phyloP scores from a whole-genome alignment of 768 basidiomycete species.

The Psilocybe azurescens region DNA sequence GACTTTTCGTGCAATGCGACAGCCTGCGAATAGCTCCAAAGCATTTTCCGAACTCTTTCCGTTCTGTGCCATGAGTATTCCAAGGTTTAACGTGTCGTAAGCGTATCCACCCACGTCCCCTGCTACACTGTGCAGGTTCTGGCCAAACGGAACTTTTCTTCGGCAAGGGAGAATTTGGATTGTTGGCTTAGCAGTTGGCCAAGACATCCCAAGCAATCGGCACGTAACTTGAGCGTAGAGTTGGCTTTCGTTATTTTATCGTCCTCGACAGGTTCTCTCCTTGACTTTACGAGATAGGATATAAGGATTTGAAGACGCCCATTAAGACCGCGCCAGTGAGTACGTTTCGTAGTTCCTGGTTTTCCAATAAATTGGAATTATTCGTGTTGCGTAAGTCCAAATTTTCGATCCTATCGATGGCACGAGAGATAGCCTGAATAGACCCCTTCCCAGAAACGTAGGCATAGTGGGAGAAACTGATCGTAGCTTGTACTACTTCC shows the following conservation, averaged over 20 bases:
- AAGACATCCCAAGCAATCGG: too few relatives aligned
- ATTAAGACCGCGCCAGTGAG: too few relatives aligned
- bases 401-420: conserved; percentile 23
- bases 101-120: conserved; percentile 31
- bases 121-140: conserved; percentile 26
- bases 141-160: too few relatives aligned
- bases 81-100: conserved; percentile 25
- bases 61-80: background rate
- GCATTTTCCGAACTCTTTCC: background rate
- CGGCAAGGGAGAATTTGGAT: too few relatives aligned
- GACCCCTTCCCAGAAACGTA: conserved; percentile 29
- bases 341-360: too few relatives aligned
- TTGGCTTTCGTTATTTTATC: too few relatives aligned
- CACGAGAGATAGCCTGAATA: conserved; percentile 19
- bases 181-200: too few relatives aligned
- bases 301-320: too few relatives aligned
- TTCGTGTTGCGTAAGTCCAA: background rate
- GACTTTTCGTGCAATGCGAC: background rate
- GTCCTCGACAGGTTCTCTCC: too few relatives aligned
- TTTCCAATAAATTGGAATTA: background rate
- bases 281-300: too few relatives aligned
- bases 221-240: too few relatives aligned
- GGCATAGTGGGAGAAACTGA: conserved; percentile 29
- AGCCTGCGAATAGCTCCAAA: background rate
- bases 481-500: conserved; percentile 21